phyloP scores from a whole-genome alignment of 768 basidiomycete genomes.

The Scleroderma citrinum region DNA sequence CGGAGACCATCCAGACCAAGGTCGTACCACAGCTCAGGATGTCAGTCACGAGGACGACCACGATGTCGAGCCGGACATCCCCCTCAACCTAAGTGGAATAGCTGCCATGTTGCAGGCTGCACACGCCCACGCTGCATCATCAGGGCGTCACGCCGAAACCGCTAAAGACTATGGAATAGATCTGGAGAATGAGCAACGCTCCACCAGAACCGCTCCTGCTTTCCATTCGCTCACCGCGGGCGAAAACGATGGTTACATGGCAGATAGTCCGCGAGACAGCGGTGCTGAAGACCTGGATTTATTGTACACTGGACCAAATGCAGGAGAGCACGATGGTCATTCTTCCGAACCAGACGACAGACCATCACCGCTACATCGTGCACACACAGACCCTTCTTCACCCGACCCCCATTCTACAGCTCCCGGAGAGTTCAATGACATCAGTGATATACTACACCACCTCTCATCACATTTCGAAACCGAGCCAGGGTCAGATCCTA shows the following conservation, averaged over 20 bases:
- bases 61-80: constrained; percentile 33
- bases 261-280: constrained; percentile 26
- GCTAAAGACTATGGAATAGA: constrained; percentile 43
- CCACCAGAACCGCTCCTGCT: constrained; percentile 67
- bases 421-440: constrained; percentile 59
- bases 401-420: constrained; percentile 42
- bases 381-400: constrained; percentile 27
- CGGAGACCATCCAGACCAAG: constrained; percentile 22
- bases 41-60: constrained; percentile 7
- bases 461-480: constrained; percentile 65
- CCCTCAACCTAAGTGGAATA: constrained; percentile 55
- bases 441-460: constrained; percentile 72
- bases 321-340: constrained; percentile 9
- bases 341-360: constrained; percentile 35
- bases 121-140: constrained; percentile 52
- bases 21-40: constrained; percentile 13
- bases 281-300: constrained; percentile 49
- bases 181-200: constrained; percentile 40
- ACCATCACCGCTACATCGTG: constrained; percentile 21
- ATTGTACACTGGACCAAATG: constrained; percentile 41
- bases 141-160: constrained; percentile 41
- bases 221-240: constrained; percentile 73
- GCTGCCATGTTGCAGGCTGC: constrained; percentile 80
- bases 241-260: constrained; percentile 18
- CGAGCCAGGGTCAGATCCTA: constrained; percentile 38